Percentiles rank a stretch among this genome's conserved stretches.
These are phyloP conservation scores for Albugo candida DNA, from an alignment of 352 stramenopile genomes.

Conservation along the genomic window DNA sequence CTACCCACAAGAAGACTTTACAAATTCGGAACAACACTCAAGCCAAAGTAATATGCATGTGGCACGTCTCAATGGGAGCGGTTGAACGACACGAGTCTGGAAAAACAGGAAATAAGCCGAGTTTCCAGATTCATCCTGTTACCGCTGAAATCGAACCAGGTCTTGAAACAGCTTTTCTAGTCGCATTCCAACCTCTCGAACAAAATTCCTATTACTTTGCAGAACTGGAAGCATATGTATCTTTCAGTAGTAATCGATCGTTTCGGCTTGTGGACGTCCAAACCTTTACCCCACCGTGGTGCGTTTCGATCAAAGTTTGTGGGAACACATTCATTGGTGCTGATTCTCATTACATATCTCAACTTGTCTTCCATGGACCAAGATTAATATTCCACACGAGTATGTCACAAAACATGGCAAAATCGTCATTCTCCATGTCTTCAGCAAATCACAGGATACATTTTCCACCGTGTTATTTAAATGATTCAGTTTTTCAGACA, in stretches of 20 bases:
- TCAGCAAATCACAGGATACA: constrained; percentile 19
- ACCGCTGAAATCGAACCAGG: constrained; percentile 64
- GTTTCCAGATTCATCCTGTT: constrained; percentile 59
- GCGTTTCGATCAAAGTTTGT: constrained; percentile 34
- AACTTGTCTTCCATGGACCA: constrained; percentile 34
- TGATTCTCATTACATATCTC: constrained; percentile 77
- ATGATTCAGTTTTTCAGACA: constrained; percentile 80
- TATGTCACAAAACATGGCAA: not conserved
- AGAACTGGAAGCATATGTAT: constrained; percentile 75
- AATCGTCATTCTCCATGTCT: not conserved
- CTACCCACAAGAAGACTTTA: constrained; percentile 44
- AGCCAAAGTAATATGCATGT: constrained; percentile 66
- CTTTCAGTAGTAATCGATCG: constrained; percentile 85
- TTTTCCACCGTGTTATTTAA: constrained; percentile 78
- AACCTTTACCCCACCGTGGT: constrained; percentile 84
- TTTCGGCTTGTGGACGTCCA: constrained; percentile 87
- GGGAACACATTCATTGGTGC: constrained; percentile 78
- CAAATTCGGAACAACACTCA: constrained; percentile 74
- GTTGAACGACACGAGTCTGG: not conserved
- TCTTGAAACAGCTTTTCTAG: constrained; percentile 46
- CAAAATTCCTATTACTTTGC: constrained; percentile 80
- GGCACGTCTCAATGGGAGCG: constrained; percentile 28
- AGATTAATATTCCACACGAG: not conserved
- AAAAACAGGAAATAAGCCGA: not conserved
- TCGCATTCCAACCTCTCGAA: constrained; percentile 58